Base-by-base conservation (phyloP, 768 basidiomycete genomes). In the Cantharellus anzutake region DNA sequence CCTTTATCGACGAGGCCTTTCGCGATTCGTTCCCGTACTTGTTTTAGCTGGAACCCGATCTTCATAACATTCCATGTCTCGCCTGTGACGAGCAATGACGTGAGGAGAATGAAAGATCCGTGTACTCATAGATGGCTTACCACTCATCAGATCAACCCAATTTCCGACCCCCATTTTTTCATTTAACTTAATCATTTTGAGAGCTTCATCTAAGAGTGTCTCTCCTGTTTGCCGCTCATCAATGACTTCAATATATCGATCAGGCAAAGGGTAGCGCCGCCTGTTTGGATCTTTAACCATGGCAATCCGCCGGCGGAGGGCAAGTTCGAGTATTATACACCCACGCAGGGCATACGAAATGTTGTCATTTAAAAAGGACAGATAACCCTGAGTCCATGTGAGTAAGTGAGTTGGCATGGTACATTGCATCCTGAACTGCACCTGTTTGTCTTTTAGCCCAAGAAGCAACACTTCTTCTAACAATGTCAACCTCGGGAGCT, bases 61-160 rank as follows among this genome's bases (percentile, higher is more conserved):
- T 98, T 98, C 84, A 97, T 91, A 4, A 99, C 92, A 71, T 98
- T 99, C 94, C 94, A 99, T 55, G 94, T 98, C 73, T 99, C 94
- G 59, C 94, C 93, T 97, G 67, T 4, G 16, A 37, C 51, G 44
- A 52, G 16, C 56, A 51, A 40, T 52, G 39, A 37, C n/a, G 5
- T 5, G 39, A 34, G 42, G 4, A 62, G 34, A 55, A 42, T 5
- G 39, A 41, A 37, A 42, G 5, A 56, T 34, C 14, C 57, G 11
- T n/a, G 5, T 7, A 58, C 11, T 14, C 11, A 14, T 44, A 44
- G 57, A 58, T 55, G 52, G 52, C 41, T 68, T 66, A 93, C 94
- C 94, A 64, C 84, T 87, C 68, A 99, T 75, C 50, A 99, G 74
- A 70, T 99, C 94, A 42, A 99, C 83, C 94, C 96, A 99, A 39